phyloP scores from a whole-genome alignment of 768 basidiomycete species.

The Lactarius indigo region DNA sequence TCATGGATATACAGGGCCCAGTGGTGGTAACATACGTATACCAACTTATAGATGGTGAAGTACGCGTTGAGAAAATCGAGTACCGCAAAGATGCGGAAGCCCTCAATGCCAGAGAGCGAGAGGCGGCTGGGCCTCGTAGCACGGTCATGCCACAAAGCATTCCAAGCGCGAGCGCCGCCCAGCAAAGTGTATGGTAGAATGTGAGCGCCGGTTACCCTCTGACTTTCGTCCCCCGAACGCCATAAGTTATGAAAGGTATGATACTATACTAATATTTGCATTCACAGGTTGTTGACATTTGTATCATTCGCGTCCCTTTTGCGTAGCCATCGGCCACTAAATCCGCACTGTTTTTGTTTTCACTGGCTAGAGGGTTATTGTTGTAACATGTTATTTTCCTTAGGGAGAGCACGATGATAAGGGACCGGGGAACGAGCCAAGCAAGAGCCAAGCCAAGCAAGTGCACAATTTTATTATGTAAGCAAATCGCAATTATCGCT shows the following conservation, averaged over 20 bases:
- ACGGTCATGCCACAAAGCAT: constrained; percentile 51
- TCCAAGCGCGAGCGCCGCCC: constrained; percentile 38
- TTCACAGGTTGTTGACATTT: not conserved
- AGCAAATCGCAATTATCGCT: not conserved
- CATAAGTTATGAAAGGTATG: not conserved
- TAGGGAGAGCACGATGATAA: no score
- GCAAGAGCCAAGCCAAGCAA: no score
- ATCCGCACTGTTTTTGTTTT: not conserved
- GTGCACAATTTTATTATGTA: not conserved
- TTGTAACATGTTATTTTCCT: not conserved
- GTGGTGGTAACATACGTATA: constrained; percentile 98
- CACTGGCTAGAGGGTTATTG: not conserved
- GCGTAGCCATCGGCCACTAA: not conserved
- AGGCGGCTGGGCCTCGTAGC: constrained; percentile 37
- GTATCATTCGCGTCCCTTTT: not conserved
- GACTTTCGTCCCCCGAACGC: not conserved
- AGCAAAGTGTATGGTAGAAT: constrained; percentile 35
- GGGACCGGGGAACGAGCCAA: no score
- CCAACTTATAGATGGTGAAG: constrained; percentile 90
- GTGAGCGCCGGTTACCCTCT: not conserved
- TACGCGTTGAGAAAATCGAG: constrained; percentile 89
- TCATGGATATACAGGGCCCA: constrained; percentile 97
- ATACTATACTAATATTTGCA: not conserved
- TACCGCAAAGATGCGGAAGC: constrained; percentile 62
- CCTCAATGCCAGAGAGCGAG: constrained; percentile 34